Evolutionary conservation across 1,284 basidiomycete genomes (phyloP), one percentile per base, ranked within the genome.

Genomic region (Apiotrichum mycotoxinovorans): DNA sequence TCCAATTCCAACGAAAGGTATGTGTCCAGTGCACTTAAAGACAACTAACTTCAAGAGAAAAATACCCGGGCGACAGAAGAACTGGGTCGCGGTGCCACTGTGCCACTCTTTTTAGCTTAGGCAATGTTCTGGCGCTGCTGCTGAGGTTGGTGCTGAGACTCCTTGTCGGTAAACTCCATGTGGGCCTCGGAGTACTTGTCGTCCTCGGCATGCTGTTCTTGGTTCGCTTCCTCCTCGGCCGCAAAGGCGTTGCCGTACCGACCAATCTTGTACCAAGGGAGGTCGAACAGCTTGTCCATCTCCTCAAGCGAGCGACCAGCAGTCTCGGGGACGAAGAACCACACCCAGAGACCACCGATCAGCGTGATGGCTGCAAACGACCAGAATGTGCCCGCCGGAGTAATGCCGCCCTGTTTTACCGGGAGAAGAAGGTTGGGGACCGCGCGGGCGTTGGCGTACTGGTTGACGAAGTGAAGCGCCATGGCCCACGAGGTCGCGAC

Each of bases 271-370:
- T 57, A 57, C 55, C 55, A 57, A 23, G 55, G 55, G 12, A 57
- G 50, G 25, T 51, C 35, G 54, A 65, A 65, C 26, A 65, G 49
- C n/a, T 44, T 27, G 43, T 61, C 59, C 56, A 64, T 60, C 30
- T 54, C 52, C 52, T 65, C 63, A 15, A 65, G 52, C 7, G 49
- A 38, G 23, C 51, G 56, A 7, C 56, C 56, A 15, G 58, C 68
- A 17, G 68, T 67, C 55, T 70, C 68, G 38, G 69, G 62, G 49
- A 63, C 57, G 50, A 66, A 56, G 62, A 67, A 66, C 48, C 51
- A 70, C 14, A 61, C 52, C 56, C 57, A 68, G 17, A 61, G 7
- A 26, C 57, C 55, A 2, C 61, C 60, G 18, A 67, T 43, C 43
- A 60, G 34, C 33, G 66, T 54, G 22, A 66, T 61, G 23, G 40